Base-by-base conservation (phyloP, 345 rosid genomes). In the Syzygium jambos region DNA sequence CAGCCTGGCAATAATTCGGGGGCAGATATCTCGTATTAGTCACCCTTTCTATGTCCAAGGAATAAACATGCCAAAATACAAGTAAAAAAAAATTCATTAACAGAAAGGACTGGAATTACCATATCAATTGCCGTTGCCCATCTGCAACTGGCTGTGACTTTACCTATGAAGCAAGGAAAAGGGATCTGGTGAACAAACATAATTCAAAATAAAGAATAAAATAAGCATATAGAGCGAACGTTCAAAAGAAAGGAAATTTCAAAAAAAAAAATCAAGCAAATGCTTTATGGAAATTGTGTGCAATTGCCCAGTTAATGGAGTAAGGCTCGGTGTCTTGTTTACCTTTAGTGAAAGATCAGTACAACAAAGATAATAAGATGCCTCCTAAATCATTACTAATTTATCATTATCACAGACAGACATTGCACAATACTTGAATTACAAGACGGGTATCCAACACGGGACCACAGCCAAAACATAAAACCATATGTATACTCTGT, bases 121-220 rank as follows among this genome's bases (percentile, higher is more conserved):
- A 98, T 85, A 96, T 90, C 90, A 98, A 88, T 84, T 94, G 96
- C 83, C 94, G 91, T 56, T n/a, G 87, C 41, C 51, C 51, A 86
- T 98, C 98, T 52, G 93, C 87, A 30, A 92, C 90, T 68, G 99
- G 99, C 92, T 96, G 99, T 87, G 96, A 95, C 91, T 98, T 98
- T 88, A 98, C 98, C 99, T 97, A 91, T 91, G 91, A 88, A 91
- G 68, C 51, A 53, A 46, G 63, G 23, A 21, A 85, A n/a, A 87
- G 80, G 54, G 78, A 65, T 73, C 49, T 19, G 49, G 49, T 73
- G 27, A 73, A 73, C 82, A 19, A 73, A 73, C 49, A 68, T 73
- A 73, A 34, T 49, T 73, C 49, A 38, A 73, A 73, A 73, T 9
- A 38, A 17, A 73, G 1, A 41, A 34, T 73, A 38, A 38, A 19